A percentile compares a stretch with the other conserved stretches of the same genome.
Conservation (phyloP, 352 stramenopile genomes). For the Globisporangium emineosum region DNA sequence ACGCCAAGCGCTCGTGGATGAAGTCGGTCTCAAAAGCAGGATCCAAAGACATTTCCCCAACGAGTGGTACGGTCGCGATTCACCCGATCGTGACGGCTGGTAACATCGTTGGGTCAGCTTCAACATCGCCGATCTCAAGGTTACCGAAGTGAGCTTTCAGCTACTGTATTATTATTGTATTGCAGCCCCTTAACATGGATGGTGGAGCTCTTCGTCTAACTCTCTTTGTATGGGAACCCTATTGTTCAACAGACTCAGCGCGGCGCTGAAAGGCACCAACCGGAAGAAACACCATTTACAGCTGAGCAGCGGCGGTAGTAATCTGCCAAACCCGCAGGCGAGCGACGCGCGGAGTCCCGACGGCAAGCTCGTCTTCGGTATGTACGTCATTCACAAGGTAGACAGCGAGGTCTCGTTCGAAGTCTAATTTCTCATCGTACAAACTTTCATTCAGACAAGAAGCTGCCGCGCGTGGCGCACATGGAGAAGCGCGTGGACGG, state of each 20-base stretch:
- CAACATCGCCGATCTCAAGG: conserved; percentile 20
- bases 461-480: conserved; percentile 61
- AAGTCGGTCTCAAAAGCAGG: conserved; percentile 43
- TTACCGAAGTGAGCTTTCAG: conserved; percentile 51
- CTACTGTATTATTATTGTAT: too few relatives aligned
- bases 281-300: conserved; percentile 46
- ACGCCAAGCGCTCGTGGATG: conserved; percentile 67
- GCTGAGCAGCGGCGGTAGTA: conserved; percentile 19
- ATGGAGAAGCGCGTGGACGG: conserved; percentile 62
- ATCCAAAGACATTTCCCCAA: conserved; percentile 28
- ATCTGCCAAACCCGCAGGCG: conserved; percentile 21
- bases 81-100: conserved; percentile 33
- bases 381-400: conserved; percentile 1
- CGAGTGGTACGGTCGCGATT: conserved; percentile 15
- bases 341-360: conserved; percentile 38
- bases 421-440: not conserved
- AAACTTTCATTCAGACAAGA: conserved; percentile 48
- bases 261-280: conserved; percentile 28
- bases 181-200: not conserved
- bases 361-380: conserved; percentile 67
- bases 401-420: not conserved
- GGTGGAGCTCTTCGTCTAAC: not conserved
- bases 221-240: not conserved
- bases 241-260: conserved; percentile 1
- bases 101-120: conserved; percentile 21